Base-by-base conservation (phyloP, 192 early-diverging fungal genomes). In the Kickxella alabastrina region DNA sequence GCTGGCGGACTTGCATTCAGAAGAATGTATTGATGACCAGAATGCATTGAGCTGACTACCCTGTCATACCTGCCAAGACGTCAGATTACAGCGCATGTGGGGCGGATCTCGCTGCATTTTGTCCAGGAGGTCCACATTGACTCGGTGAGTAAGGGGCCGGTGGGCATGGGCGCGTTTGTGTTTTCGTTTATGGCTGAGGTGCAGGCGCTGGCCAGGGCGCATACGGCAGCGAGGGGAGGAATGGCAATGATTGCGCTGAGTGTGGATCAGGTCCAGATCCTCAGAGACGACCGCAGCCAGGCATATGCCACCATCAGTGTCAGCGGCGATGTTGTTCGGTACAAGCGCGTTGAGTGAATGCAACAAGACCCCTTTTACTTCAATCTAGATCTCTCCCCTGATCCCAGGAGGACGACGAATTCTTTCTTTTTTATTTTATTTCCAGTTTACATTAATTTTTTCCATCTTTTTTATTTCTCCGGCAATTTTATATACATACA, bases 51-150 rank as follows among this genome's bases (percentile, higher is more conserved):
- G 37, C 81, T 90, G 49, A 83, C 85, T 2, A 83, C 87, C 0
- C 57, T 88, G 6, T 80, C 83, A 32, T 81, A 76, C 41, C 63
- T 92, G 24, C 89, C 87, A 3, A 54, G 65, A 26, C 59, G 65
- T 0, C 58, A 54, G 1, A 72, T 83, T 18, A 68, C 68, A 9
- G 68, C 73, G 9, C 77, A 85, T 43, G 65, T 91, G 19, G 89
- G 89, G 21, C 81, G 85, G 10, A 62, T 92, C 0, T 85, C 85
- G 0, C 71, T 91, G 10, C 89, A 92, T 52, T 92, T 92, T 75
- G 84, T 92, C 29, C 87, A 89, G 38, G 89, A 92, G 49, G 73
- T 54, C 44, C 35, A 60, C 68, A 38, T 43, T 52, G 37, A 77
- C 62, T 43, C 50, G 24, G 42, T 22, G 13, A 51, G 50, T 32